Conservation (phyloP, 768 basidiomycete genomes). For the Hypholoma sublateritium region DNA sequence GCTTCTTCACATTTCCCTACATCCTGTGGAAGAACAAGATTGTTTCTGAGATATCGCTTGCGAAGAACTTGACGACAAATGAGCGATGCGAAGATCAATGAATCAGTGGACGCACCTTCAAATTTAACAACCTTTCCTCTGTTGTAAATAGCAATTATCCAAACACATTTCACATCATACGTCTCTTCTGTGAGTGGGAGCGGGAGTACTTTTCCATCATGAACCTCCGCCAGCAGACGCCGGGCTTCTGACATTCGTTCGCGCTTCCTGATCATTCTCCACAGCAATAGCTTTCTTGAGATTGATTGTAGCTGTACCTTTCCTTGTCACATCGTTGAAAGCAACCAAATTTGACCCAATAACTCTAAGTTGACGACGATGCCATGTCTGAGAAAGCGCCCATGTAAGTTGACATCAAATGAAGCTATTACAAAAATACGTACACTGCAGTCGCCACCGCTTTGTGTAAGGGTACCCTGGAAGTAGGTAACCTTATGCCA, state of each 20-base stretch:
- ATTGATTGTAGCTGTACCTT: slow-evolving; percentile 86
- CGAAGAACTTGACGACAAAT: slow-evolving; percentile 62
- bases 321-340: slow-evolving; percentile 92
- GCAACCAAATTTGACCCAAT: slow-evolving; percentile 86
- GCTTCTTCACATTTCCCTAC: slow-evolving; percentile 57
- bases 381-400: slow-evolving; percentile 59
- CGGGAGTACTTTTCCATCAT: too few species aligned
- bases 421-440: slow-evolving; percentile 26
- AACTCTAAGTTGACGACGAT: slow-evolving; percentile 79
- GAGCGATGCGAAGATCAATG: background rate
- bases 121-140: slow-evolving; percentile 88
- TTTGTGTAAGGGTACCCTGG: slow-evolving; percentile 90
- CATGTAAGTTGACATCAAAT: slow-evolving; percentile 6
- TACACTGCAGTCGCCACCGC: slow-evolving; percentile 90
- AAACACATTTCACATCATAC: too few species aligned
- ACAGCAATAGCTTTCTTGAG: slow-evolving; percentile 79
- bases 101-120: background rate
- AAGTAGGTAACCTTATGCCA: slow-evolving; percentile 97
- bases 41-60: slow-evolving; percentile 91
- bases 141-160: too few species aligned
- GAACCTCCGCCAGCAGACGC: slow-evolving; percentile 38
- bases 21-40: slow-evolving; percentile 72
- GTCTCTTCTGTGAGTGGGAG: too few species aligned
- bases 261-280: slow-evolving; percentile 70
- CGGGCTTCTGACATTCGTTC: slow-evolving; percentile 45